Base-by-base conservation (phyloP, 208 protist species). In the Crithidia bombi region DNA sequence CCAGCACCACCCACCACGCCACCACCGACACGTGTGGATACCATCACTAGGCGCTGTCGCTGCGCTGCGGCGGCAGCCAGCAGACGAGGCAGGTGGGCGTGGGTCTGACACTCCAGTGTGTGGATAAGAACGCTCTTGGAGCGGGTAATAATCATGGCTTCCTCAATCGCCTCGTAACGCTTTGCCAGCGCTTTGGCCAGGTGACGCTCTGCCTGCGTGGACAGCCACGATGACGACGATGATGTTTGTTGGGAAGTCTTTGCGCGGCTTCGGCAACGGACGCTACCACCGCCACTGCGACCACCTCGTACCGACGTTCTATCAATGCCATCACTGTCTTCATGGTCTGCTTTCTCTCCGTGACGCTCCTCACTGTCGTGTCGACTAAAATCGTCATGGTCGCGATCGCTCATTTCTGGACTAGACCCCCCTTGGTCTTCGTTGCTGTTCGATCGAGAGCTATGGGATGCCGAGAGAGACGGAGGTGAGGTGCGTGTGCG, bases 61-160 rank as follows among this genome's bases (percentile, higher is more conserved):
- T 65, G 65, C 15, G 66, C 72, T 19, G 63, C 66, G 12, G 61
- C 51, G 15, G 69, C 56, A 15, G 54, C 54, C 35, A 69, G 47
- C 30, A 75, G 72, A 1, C 43, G 73, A 17, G 55, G 73, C 21
- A 78, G 52, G 12, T 66, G 51, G 10, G 49, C 61, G 33, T 58
- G 35, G 51, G 57, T 58, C 49, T 76, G 59, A 25, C 64, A 54
- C 52, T 81, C 66, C 23, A 89, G 67, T 19, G 82, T 72, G 65
- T 83, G 68, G 28, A 89, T 78, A 21, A 87, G 69, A 6, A 89
- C 28, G 64, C 82, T 86, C 50, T 89, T 86, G 14, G 80, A 81
- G 36, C 78, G 84, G 3, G 85, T 83, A 43, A 90, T 85, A 15
- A 83, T 54, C 87, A 90, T 93, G 0, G 74, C 75, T 51, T 90